Conservation (phyloP, 2,329 filamentous ascomycete species). For the Cylindrodendrum hubeiense region DNA sequence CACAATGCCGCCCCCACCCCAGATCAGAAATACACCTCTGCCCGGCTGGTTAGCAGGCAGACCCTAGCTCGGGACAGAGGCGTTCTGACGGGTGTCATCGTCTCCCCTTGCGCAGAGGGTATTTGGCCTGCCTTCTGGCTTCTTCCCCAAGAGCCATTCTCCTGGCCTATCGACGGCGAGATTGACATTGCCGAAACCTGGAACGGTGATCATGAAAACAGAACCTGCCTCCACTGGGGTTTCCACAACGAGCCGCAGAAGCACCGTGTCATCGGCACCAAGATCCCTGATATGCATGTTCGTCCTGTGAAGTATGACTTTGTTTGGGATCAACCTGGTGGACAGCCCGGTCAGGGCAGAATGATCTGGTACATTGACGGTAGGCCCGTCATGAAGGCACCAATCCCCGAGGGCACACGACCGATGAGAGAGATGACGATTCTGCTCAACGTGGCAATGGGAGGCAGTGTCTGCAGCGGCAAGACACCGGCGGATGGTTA, state of each 20-base stretch:
- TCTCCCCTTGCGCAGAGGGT: slow-evolving; percentile 65
- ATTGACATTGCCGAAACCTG: slow-evolving; percentile 73
- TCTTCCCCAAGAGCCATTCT: slow-evolving; percentile 68
- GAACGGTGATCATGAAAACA: slow-evolving; percentile 68
- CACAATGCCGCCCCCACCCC: slow-evolving; percentile 47
- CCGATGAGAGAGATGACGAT: slow-evolving; percentile 68
- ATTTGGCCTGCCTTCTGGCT: slow-evolving; percentile 75
- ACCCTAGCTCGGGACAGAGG: slow-evolving; percentile 64
- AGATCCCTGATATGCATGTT: slow-evolving; percentile 60
- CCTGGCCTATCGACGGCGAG: slow-evolving; percentile 70
- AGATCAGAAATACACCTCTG: slow-evolving; percentile 64
- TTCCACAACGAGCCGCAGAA: slow-evolving; percentile 66
- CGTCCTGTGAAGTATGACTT: slow-evolving; percentile 66
- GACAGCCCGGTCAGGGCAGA: slow-evolving; percentile 57
- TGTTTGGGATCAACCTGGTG: slow-evolving; percentile 64
- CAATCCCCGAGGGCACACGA: slow-evolving; percentile 64
- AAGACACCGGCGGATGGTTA: slow-evolving; percentile 63
- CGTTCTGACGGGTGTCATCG: slow-evolving; percentile 63
- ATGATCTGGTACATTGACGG: slow-evolving; percentile 72
- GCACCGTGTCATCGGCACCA: slow-evolving; percentile 66
- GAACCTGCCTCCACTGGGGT: slow-evolving; percentile 71
- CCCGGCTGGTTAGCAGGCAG: slow-evolving; percentile 65
- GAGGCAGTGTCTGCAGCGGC: slow-evolving; percentile 68
- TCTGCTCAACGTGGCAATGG: slow-evolving; percentile 72
- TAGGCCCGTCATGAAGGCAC: slow-evolving; percentile 66